Conservation (phyloP, 176 grass and related monocot species). For the barley (Hordeum vulgare) region DNA sequence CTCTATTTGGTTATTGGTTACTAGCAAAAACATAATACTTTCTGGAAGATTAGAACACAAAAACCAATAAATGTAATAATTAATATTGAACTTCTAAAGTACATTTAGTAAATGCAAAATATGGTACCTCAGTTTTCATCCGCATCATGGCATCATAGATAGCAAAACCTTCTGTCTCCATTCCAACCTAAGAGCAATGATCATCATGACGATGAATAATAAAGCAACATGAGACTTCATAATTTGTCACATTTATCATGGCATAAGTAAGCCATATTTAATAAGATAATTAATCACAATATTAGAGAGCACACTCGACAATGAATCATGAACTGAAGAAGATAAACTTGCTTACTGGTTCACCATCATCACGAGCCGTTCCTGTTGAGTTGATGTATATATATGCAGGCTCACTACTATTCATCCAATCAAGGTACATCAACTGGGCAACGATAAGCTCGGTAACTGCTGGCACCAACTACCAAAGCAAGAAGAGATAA, state of each 20-base stretch:
- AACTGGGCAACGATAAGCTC: constrained; percentile 77
- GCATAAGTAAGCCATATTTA: background rate
- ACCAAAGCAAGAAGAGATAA: constrained; percentile 9
- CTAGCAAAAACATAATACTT: background rate
- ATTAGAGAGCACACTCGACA: background rate
- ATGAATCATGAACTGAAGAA: background rate
- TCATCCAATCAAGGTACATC: constrained; percentile 95
- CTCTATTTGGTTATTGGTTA: background rate
- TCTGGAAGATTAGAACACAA: background rate
- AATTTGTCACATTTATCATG: background rate
- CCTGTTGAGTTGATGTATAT: constrained; percentile 89
- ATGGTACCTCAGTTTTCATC: constrained; percentile 72
- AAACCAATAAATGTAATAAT: background rate
- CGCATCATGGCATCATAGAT: constrained; percentile 96
- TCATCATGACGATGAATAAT: background rate
- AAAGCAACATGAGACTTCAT: background rate
- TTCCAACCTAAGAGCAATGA: constrained; percentile 52
- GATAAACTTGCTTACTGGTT: constrained; percentile 63
- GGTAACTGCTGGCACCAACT: constrained; percentile 87
- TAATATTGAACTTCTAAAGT: constrained; percentile 1
- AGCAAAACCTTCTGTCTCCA: constrained; percentile 95
- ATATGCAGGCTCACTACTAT: constrained; percentile 79
- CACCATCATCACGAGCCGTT: constrained; percentile 79
- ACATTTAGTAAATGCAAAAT: constrained; percentile 2
- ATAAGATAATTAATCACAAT: background rate